Base-by-base conservation (phyloP, 768 basidiomycete species). In the Suillus luteus region DNA sequence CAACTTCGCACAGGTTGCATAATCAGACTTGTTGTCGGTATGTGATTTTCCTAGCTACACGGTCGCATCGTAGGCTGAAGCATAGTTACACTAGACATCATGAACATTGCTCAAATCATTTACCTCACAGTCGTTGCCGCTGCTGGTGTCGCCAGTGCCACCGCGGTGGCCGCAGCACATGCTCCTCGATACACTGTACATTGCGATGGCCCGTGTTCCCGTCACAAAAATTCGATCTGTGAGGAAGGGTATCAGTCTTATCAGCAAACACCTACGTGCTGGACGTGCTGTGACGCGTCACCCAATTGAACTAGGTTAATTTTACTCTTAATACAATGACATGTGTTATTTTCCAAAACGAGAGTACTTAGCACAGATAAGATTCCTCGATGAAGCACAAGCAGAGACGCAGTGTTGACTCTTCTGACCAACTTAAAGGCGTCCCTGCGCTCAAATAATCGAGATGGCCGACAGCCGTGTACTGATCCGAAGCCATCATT, bases 41-140 rank as follows among this genome's bases (percentile, higher is more conserved):
- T 6, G 48, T 48, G 22, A 12, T 43, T 48, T 48, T 24, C 22
- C 22, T 48, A 7, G 22, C n/a, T n/a, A n/a, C 46, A 14, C 22
- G n/a, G 22, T 11, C 22, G 6, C 22, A 48, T 48, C 46, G 12
- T 12, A 48, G 12, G 22, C 46, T 48, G 22, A 48, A 3, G 12
- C 22, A 48, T 48, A 22, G 44, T n/a, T 46, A 14, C 24, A 24
- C 6, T 12, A 48, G 46, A 48, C 14, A 48, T 22, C 12, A 48
- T 48, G 46, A 48, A 48, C 9, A 10, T 22, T 12, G 22, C 12
- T 48, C 46, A 22, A 6, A 14, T 24, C 22, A 1, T 24, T 24
- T 48, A 7, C 46, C 12, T 48, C 46, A 7, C 12, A 2, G 14
- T 48, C 68, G 62, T 85, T 55, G 61, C 71, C 54, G 73, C 82